Evolutionary conservation across 176 grass and related monocot species (phyloP), one percentile per base, ranked within the genome.

Genomic region (Avena eriantha): DNA sequence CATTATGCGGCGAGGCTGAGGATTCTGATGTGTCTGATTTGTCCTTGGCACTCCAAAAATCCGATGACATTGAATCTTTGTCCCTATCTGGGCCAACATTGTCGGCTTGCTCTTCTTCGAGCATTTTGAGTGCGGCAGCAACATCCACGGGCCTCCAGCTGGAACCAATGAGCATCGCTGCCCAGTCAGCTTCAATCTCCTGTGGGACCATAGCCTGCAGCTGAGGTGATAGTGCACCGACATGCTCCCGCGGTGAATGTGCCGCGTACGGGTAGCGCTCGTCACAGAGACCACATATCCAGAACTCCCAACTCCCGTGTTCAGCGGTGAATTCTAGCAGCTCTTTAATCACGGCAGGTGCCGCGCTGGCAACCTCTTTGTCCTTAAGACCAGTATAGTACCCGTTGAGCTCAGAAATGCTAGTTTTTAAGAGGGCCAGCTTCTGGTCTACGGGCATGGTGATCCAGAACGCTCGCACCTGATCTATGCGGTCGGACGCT

Each of bases 91-190:
- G 63, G 29, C 69, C 84, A 76, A 69, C 61, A 79, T 24, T 75
- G 51, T 94, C 63, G 4, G 11, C 56, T 69, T 83, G 91, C 51
- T 96, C 94, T 71, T 96, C 97, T 76, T 99, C 92, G 0, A 92
- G 83, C 53, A 69, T 15, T 80, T 82, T 93, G 51, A 94, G 48
- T 60, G 89, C 82, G 0, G 81, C 79, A 13, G 78, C 76, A 59
- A 84, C 87, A 87, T 99, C 94, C 60, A 96, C 71, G 3, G 97
- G 94, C 73, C 87, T 96, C 97, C 90, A 96, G 69, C 64, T 92
- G 8, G 80, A 89, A 82, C 80, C 80, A 79, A 84, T 55, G 35
- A 99, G 90, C 97, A 94, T 96, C 11, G 76, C 67, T 56, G 77
- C 80, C 94, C 92, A 96, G 35, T 90, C 79, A 87, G 81, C 73